Percentiles rank a stretch among this genome's conserved stretches.
These are phyloP conservation scores for Funneliformis geosporum DNA, from an alignment of 192 early-diverging fungal species.

Conservation along the genomic window DNA sequence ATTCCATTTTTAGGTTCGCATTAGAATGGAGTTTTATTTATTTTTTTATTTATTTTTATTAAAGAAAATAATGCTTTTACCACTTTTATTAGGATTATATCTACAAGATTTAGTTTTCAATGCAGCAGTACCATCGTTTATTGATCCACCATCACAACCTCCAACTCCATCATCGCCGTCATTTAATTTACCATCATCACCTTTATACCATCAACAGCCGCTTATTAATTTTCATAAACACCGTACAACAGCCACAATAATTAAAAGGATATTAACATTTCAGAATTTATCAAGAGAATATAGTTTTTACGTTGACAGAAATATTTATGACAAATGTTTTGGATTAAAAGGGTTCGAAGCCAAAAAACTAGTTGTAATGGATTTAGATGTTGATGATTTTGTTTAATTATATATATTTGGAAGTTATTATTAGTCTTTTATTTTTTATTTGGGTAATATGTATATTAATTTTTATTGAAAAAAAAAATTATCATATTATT, in stretches of 20 bases:
- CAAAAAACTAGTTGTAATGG: conserved; percentile 32
- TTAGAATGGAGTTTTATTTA: not conserved
- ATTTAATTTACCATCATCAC: not conserved
- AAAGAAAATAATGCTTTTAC: not conserved
- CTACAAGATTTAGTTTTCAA: conserved; percentile 62
- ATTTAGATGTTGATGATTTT: conserved; percentile 19
- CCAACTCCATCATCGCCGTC: not conserved
- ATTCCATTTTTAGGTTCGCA: conserved; percentile 60
- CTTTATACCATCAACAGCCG: conserved; percentile 27
- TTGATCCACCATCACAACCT: conserved; percentile 34
- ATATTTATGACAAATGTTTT: conserved; percentile 41
- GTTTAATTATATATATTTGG: not conserved
- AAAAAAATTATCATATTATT: no score
- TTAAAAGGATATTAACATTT: conserved; percentile 59
- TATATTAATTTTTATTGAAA: no score
- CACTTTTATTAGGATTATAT: conserved; percentile 47
- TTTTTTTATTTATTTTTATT: not conserved
- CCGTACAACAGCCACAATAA: conserved; percentile 56
- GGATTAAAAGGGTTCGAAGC: conserved; percentile 35
- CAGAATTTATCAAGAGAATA: conserved; percentile 53
- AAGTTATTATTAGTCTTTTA: no score
- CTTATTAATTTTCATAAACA: conserved; percentile 62
- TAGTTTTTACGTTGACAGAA: conserved; percentile 45
- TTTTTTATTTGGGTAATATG: no score
- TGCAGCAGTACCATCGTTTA: conserved; percentile 53